These are phyloP conservation scores for Stropharia rugosoannulata DNA, from an alignment of 768 basidiomycete genomes.

Conservation along the genomic window DNA sequence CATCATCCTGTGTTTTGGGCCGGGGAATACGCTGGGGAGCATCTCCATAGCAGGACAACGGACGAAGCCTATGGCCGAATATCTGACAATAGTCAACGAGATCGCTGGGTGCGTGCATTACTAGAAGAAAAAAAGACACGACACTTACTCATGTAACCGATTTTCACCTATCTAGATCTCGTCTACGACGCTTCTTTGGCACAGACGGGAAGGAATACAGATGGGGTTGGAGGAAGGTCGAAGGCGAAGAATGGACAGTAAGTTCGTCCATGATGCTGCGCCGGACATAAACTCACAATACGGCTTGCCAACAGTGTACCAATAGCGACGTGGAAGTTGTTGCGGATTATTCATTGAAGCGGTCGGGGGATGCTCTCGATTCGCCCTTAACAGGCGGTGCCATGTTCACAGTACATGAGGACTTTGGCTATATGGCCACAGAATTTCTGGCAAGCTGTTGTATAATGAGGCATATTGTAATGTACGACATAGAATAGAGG, in stretches of 20 bases:
- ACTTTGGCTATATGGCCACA: constrained; percentile 47
- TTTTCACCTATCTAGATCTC: constrained; percentile 31
- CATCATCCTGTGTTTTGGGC: constrained; percentile 51
- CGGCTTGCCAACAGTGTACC: constrained; percentile 43
- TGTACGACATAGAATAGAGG: too few species aligned
- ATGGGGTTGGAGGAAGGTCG: constrained; percentile 51
- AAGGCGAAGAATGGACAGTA: constrained; percentile 67
- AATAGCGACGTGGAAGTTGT: constrained; percentile 50
- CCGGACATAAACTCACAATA: constrained; percentile 1
- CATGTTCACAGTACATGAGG: constrained; percentile 62
- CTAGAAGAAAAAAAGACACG: background rate
- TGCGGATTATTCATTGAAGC: constrained; percentile 60
- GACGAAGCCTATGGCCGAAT: constrained; percentile 47
- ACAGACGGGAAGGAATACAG: constrained; percentile 61
- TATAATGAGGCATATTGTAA: too few species aligned
- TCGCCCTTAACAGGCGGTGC: constrained; percentile 52
- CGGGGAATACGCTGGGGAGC: constrained; percentile 49
- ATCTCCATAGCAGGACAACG: constrained; percentile 40
- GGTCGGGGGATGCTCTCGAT: constrained; percentile 54
- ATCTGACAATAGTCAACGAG: constrained; percentile 41
- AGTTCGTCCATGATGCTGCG: constrained; percentile 20
- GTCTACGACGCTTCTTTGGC: constrained; percentile 51
- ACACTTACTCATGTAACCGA: background rate
- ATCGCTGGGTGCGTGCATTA: constrained; percentile 39
- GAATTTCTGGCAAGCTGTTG: too few species aligned